These are phyloP conservation scores for Leccinum subtestaceum DNA, from an alignment of 768 basidiomycete species.

Conservation along the genomic window DNA sequence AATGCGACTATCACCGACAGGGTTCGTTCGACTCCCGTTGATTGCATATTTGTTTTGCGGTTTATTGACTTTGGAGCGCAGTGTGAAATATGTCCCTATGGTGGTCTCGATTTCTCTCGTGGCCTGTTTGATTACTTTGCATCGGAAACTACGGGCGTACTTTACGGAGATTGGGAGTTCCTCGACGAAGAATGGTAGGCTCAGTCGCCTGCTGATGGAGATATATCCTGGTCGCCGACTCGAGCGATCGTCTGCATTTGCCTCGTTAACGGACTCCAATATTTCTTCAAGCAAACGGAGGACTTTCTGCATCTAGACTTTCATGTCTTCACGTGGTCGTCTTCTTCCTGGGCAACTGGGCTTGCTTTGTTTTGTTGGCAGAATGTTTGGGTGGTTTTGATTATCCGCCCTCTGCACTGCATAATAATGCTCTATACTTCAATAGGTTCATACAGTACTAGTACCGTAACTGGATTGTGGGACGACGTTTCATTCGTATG, in stretches of 20 bases:
- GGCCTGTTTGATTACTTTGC: constrained; percentile 65
- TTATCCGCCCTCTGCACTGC: not conserved
- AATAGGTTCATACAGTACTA: not conserved
- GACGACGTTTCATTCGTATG: not conserved
- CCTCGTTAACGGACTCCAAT: not conserved
- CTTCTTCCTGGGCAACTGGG: not conserved
- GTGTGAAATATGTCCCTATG: constrained; percentile 65
- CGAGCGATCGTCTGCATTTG: not conserved
- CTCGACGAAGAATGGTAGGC: constrained; percentile 30
- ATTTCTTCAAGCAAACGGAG: not conserved
- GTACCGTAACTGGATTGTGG: not conserved
- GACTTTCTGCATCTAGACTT: not conserved
- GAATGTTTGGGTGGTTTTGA: not conserved
- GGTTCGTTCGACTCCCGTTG: constrained; percentile 34
- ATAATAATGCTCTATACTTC: not conserved
- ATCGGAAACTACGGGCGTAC: constrained; percentile 43
- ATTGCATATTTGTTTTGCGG: not conserved
- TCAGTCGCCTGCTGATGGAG: not conserved
- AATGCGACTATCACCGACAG: constrained; percentile 58
- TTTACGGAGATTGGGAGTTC: constrained; percentile 61
- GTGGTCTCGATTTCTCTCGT: constrained; percentile 66
- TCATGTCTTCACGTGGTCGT: constrained; percentile 5
- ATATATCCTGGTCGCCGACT: not conserved
- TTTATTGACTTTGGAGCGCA: constrained; percentile 24
- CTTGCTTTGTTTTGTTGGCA: not conserved